phyloP scores from a whole-genome alignment of 2,329 filamentous ascomycete genomes.

The Hansfordia pulvinata region DNA sequence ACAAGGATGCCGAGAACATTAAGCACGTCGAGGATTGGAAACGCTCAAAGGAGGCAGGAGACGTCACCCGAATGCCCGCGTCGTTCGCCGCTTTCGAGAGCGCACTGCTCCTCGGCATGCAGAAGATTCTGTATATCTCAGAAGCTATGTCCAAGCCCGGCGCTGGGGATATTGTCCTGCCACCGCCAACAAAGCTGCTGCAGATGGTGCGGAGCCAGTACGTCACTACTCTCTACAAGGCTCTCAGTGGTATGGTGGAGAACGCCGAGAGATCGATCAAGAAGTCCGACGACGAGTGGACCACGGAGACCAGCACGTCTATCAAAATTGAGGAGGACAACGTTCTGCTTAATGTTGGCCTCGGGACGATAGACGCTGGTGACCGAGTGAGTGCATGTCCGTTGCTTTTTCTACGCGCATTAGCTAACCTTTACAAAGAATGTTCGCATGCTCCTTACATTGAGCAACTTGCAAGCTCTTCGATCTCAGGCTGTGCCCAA shows the following conservation, averaged over 20 bases:
- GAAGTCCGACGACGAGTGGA: conserved; percentile 50
- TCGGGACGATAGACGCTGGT: conserved; percentile 36
- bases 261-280: conserved; percentile 71
- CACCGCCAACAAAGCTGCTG: conserved; percentile 75
- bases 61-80: conserved; percentile 82
- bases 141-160: conserved; percentile 68
- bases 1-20: conserved; percentile 82
- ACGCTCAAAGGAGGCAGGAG: conserved; percentile 63
- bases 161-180: conserved; percentile 63
- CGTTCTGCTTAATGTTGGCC: conserved; percentile 23
- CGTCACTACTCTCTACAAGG: conserved; percentile 86
- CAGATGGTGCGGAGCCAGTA: conserved; percentile 89
- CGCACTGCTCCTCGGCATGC: conserved; percentile 70
- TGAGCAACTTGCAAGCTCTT: conserved; percentile 81
- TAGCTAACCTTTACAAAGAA: conserved; percentile 39
- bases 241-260: conserved; percentile 89
- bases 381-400: conserved; percentile 33
- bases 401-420: no score
- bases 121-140: conserved; percentile 88
- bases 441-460: conserved; percentile 82
- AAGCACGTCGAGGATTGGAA: conserved; percentile 93
- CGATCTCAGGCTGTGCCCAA: conserved; percentile 72
- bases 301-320: no score
- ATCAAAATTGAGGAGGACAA: conserved; percentile 15
- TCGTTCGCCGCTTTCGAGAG: conserved; percentile 79